These are phyloP conservation scores for Lachancea cidri DNA, from an alignment of 805 yeast species.

Conservation along the genomic window DNA sequence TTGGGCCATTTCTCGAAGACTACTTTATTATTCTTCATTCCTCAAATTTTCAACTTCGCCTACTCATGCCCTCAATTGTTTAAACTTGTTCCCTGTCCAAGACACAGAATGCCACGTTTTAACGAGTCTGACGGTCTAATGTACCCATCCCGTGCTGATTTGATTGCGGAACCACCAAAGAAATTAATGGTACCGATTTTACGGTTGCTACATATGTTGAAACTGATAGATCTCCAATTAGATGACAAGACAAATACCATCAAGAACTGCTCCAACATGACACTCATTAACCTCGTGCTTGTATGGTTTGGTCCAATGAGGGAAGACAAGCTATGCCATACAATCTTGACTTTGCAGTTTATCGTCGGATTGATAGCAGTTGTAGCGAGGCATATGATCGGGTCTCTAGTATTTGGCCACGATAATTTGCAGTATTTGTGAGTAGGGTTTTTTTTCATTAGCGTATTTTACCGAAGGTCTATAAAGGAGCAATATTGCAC, in stretches of 20 bases:
- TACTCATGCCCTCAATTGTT: constrained; percentile 92
- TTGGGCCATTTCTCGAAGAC: constrained; percentile 96
- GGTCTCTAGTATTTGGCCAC: constrained; percentile 80
- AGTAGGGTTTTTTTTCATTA: neutral
- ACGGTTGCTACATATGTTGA: constrained; percentile 41
- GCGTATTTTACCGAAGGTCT: neutral
- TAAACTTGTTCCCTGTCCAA: constrained; percentile 84
- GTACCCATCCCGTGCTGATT: constrained; percentile 61
- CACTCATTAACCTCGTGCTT: constrained; percentile 74
- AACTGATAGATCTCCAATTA: constrained; percentile 43
- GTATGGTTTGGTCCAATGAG: constrained; percentile 89
- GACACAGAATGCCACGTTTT: constrained; percentile 86
- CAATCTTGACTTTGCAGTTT: constrained; percentile 60
- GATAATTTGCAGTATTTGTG: constrained; percentile 57
- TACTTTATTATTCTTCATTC: constrained; percentile 73
- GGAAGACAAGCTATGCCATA: constrained; percentile 68
- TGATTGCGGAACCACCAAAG: constrained; percentile 34
- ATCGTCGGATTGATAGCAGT: constrained; percentile 61
- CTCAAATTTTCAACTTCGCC: constrained; percentile 85
- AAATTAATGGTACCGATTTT: constrained; percentile 35
- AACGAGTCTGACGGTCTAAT: constrained; percentile 62
- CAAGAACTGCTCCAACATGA: constrained; percentile 66
- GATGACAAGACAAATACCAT: constrained; percentile 32
- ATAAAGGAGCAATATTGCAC: neutral
- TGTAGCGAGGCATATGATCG: constrained; percentile 72